These are phyloP conservation scores for Jaltomata sinuosa DNA, from an alignment of 257 asterid species.

Conservation along the genomic window DNA sequence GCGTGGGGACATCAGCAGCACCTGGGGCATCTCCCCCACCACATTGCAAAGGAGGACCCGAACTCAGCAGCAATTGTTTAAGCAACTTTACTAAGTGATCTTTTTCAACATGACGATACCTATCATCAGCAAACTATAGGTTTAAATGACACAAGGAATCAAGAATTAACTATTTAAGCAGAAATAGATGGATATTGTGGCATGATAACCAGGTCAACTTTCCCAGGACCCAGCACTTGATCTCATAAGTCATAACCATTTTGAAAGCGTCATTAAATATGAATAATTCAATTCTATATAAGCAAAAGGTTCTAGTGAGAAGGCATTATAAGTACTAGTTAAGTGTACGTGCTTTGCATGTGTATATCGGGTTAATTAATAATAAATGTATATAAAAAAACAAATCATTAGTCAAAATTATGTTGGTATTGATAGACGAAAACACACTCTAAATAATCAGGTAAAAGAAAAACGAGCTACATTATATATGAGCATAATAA, in stretches of 20 bases:
- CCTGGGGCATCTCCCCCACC: constrained; percentile 47
- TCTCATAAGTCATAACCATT: not conserved
- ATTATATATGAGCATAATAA: too few species aligned
- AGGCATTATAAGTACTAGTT: too few species aligned
- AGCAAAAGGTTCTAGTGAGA: not conserved
- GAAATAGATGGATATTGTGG: not conserved
- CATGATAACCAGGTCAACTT: not conserved
- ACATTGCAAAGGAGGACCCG: constrained; percentile 56
- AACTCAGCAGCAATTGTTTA: constrained; percentile 61
- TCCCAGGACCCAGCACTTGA: not conserved
- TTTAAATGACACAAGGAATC: not conserved
- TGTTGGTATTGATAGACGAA: too few species aligned
- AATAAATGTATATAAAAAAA: too few species aligned
- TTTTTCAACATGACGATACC: constrained; percentile 79
- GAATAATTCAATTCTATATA: not conserved
- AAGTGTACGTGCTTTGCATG: too few species aligned
- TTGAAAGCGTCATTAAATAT: not conserved
- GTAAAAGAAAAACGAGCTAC: too few species aligned
- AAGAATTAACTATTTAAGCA: constrained; percentile 1
- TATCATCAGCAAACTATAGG: constrained; percentile 10
- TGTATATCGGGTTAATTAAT: too few species aligned
- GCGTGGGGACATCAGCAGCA: constrained; percentile 92
- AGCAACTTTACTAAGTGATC: constrained; percentile 77
- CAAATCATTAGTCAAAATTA: too few species aligned
- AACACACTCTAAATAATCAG: too few species aligned